Evolutionary conservation across 2,329 filamentous ascomycete species (phyloP).

Genomic region (Trichoderma hamatum): DNA sequence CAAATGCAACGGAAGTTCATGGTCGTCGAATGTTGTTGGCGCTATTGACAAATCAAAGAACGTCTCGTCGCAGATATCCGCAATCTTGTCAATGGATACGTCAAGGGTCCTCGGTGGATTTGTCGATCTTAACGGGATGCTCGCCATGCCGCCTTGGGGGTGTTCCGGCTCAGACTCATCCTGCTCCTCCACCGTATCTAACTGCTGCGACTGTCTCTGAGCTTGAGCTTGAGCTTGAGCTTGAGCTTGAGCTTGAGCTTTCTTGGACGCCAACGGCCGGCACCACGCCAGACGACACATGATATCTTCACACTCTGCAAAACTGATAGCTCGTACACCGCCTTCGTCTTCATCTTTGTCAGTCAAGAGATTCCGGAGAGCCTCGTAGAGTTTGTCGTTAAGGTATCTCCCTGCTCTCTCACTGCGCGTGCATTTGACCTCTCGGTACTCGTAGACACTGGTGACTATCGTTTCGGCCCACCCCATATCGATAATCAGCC

Average conservation of each 20-base stretch:
- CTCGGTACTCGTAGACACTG: conserved; percentile 86
- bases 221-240: conserved; percentile 39
- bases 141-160: conserved; percentile 38
- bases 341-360: conserved; percentile 38
- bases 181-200: conserved; percentile 59
- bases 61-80: conserved; percentile 73
- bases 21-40: conserved; percentile 72
- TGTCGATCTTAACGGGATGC: conserved; percentile 52
- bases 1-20: conserved; percentile 77
- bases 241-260: conserved; percentile 39
- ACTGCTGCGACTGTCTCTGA: conserved; percentile 45
- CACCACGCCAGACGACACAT: conserved; percentile 80
- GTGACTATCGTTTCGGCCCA: conserved; percentile 90
- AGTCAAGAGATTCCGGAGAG: conserved; percentile 50
- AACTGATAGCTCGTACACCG: conserved; percentile 54
- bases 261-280: conserved; percentile 40
- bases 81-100: conserved; percentile 70
- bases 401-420: conserved; percentile 75
- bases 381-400: conserved; percentile 67
- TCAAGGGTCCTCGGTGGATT: conserved; percentile 58
- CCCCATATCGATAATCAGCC: conserved; percentile 84
- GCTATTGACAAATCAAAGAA: conserved; percentile 66
- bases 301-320: conserved; percentile 82
- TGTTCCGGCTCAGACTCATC: conserved; percentile 52
- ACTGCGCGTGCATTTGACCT: conserved; percentile 71